A percentile compares a stretch with the other conserved stretches of the same genome.
Conservation (phyloP, 225 moss, liverwort and hornwort genomes). For the Anthoceros angustus region DNA sequence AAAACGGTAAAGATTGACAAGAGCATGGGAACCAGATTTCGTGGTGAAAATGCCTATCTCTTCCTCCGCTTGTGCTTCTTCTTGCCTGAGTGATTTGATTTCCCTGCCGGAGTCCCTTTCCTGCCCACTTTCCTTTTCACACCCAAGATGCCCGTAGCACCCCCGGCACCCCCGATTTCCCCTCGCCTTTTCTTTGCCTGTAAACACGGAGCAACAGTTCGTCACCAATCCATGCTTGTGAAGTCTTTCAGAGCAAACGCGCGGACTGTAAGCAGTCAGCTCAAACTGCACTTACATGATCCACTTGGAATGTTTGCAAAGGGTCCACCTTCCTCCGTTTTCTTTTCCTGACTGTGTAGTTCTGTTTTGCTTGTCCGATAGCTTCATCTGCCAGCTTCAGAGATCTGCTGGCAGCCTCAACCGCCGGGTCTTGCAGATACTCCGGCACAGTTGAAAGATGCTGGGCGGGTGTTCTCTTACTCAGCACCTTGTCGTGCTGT, state of each 20-base stretch:
- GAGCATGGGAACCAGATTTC: too few relatives aligned
- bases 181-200: not conserved
- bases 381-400: conserved; percentile 66
- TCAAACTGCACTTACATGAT: conserved; percentile 10
- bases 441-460: conserved; percentile 80
- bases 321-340: conserved; percentile 45
- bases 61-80: conserved; percentile 5
- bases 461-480: conserved; percentile 58
- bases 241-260: not conserved
- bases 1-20: too few relatives aligned
- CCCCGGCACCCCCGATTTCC: not conserved
- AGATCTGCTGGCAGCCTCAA: conserved; percentile 77
- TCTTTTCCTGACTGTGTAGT: conserved; percentile 36
- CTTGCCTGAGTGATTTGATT: not conserved
- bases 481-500: conserved; percentile 89
- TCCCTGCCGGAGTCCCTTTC: not conserved
- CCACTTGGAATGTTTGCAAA: conserved; percentile 42
- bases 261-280: not conserved
- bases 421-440: conserved; percentile 71
- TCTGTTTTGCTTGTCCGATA: conserved; percentile 52
- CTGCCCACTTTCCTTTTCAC: not conserved
- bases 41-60: not conserved
- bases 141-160: not conserved
- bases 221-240: not conserved
- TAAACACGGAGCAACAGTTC: not conserved